A percentile compares a stretch with the other conserved stretches of the same genome.
phyloP scores from a whole-genome alignment of 768 basidiomycete genomes.

The Leccinellum rugosiceps region DNA sequence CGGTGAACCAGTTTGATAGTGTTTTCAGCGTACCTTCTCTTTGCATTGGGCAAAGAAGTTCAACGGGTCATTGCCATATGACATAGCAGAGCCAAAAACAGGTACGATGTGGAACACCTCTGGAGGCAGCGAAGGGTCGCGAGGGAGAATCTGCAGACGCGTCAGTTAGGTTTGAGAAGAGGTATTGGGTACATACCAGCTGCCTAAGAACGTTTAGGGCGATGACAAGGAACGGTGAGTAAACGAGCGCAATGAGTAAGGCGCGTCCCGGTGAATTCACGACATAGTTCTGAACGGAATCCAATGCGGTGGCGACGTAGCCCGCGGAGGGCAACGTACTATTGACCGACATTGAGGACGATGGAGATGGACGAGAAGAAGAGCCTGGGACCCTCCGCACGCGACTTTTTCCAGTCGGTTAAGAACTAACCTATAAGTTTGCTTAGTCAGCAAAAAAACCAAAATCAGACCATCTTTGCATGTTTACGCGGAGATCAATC shows the following conservation, averaged over 20 bases:
- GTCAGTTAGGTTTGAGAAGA: not conserved
- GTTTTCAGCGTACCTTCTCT: constrained; percentile 58
- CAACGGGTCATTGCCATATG: constrained; percentile 91
- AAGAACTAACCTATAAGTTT: not conserved
- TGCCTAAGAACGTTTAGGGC: constrained; percentile 76
- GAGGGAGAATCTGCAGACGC: constrained; percentile 55
- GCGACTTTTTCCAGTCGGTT: constrained; percentile 7
- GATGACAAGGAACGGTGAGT: constrained; percentile 65
- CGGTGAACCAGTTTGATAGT: not conserved
- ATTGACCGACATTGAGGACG: constrained; percentile 26
- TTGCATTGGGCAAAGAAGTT: constrained; percentile 78
- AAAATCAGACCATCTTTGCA: constrained; percentile 17
- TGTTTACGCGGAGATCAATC: not conserved
- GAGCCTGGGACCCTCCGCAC: not conserved
- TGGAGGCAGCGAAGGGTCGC: constrained; percentile 73
- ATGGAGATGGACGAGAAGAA: not conserved
- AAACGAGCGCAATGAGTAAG: constrained; percentile 48
- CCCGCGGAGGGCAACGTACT: constrained; percentile 21
- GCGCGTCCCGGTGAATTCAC: constrained; percentile 25
- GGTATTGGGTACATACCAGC: constrained; percentile 47
- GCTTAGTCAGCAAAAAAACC: constrained; percentile 24
- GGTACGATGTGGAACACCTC: constrained; percentile 93
- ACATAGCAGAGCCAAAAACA: constrained; percentile 81
- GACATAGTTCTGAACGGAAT: constrained; percentile 18
- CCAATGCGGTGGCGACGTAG: constrained; percentile 23